Conservation (phyloP, 2,329 filamentous ascomycete genomes). For the Macroventuria anomochaeta region DNA sequence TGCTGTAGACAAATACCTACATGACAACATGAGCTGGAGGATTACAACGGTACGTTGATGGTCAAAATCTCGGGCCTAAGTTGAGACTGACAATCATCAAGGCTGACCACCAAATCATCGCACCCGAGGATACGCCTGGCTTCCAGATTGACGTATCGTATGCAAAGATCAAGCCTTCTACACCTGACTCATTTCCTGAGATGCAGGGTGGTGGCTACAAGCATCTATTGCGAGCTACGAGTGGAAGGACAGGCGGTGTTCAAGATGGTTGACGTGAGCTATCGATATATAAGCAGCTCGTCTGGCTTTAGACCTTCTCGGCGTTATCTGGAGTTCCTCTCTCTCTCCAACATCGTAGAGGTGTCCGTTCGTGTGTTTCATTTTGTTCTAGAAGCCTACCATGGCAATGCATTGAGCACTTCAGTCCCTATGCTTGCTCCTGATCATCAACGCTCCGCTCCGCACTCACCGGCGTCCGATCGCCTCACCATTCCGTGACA, state of each 20-base stretch:
- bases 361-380: neutral
- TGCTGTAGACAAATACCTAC: slow-evolving; percentile 30
- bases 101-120: slow-evolving; percentile 48
- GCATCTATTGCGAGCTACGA: slow-evolving; percentile 16
- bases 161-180: slow-evolving; percentile 48
- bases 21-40: slow-evolving; percentile 33
- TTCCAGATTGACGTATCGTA: slow-evolving; percentile 51
- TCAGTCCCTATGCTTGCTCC: slow-evolving; percentile 5
- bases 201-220: slow-evolving; percentile 17
- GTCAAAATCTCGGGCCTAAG: neutral
- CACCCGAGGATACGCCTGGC: slow-evolving; percentile 41
- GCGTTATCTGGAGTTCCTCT: neutral
- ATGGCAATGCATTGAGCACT: slow-evolving; percentile 10
- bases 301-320: neutral
- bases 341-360: neutral
- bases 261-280: neutral
- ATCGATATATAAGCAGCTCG: neutral
- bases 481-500: neutral
- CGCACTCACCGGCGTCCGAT: slow-evolving; percentile 4
- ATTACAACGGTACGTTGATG: slow-evolving; percentile 27
- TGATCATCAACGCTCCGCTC: slow-evolving; percentile 14
- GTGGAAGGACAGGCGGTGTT: slow-evolving; percentile 9
- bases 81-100: slow-evolving; percentile 18
- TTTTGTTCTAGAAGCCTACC: slow-evolving; percentile 15
- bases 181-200: slow-evolving; percentile 22